These are phyloP conservation scores for Escovopsis sp. DNA, from an alignment of 2,329 filamentous ascomycete genomes.

Conservation along the genomic window DNA sequence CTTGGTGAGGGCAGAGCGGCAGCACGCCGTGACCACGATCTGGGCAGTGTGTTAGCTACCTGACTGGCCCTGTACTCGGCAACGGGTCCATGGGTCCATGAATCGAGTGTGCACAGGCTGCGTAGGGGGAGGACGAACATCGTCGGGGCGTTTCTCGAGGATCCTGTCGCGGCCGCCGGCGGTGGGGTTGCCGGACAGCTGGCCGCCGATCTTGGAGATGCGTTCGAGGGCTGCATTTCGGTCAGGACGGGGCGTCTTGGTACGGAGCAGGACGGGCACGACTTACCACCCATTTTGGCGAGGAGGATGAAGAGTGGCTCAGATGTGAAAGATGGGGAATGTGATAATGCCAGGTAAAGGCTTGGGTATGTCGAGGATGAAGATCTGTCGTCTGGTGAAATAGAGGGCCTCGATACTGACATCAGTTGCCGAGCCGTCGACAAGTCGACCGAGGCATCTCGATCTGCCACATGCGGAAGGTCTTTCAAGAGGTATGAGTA, in stretches of 20 bases:
- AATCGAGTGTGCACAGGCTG: no score
- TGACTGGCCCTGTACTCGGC: no score
- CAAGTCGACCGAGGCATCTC: conserved; percentile 19
- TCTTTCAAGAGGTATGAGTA: no score
- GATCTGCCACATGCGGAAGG: conserved; percentile 5
- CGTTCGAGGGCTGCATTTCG: conserved; percentile 36
- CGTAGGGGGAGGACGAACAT: conserved; percentile 30
- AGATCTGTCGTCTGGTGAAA: no score
- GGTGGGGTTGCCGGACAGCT: conserved; percentile 46
- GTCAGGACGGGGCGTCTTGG: conserved; percentile 3
- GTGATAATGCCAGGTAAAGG: no score
- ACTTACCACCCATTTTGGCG: conserved; percentile 24
- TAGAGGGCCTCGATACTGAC: conserved; percentile 6
- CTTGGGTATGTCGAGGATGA: no score
- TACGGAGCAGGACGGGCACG: not conserved
- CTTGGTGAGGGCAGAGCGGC: conserved; percentile 84
- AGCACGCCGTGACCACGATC: conserved; percentile 83
- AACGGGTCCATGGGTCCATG: no score
- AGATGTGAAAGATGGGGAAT: not conserved
- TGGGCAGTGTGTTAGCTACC: conserved; percentile 17
- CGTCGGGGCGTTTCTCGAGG: conserved; percentile 51
- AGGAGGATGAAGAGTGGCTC: not conserved
- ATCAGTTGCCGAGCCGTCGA: conserved; percentile 8
- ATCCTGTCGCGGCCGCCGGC: conserved; percentile 38
- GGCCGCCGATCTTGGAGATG: conserved; percentile 45